Base-by-base conservation (phyloP, 352 stramenopile genomes). In the Globisporangium paddicum region DNA sequence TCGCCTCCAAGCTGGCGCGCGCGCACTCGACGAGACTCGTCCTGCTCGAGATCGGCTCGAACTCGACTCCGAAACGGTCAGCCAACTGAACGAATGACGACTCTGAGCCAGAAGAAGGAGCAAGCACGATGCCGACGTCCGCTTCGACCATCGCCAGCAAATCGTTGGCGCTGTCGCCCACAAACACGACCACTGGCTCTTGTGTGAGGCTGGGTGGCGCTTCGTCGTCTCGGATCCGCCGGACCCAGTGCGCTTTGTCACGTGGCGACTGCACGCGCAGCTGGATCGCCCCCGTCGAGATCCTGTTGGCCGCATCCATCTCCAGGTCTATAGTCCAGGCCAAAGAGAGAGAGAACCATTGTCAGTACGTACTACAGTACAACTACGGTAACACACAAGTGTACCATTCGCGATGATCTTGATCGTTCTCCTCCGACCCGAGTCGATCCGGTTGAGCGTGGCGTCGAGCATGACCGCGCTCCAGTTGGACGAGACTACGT, bases 161-260 rank as follows among this genome's bases (percentile, higher is more conserved):
- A 60, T 93, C 82, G 41, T 81, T 90, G 0, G 67, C 69, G 44
- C 80, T 88, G 46, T 93, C 82, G 9, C 82, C 82, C 21, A 93
- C 64, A 54, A 80, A 93, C n/a, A 89, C 55, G 2, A 79, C 26
- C 0, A 60, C 53, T 0, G 41, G 41, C 5, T 59, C n/a, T 1
- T 53, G 18, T 3, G 9, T 40, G 18, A 18, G 57, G 28, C 1
- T 41, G 41, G 25, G 38, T 18, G 13, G 28, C 9, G 40, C 19
- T 5, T 62, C 46, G 11, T 14, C 3, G 0, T 23, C 26, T 40
- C 60, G 58, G 13, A 72, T 50, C 2, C 64, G 34, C 19, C 63
- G 19, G 30, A 90, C 48, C 54, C 62, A 69, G 1, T 35, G 37
- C 0, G 65, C 78, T 60, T 93, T 93, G 60, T 93, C 77, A 13